Percentiles rank a stretch among this genome's conserved stretches.
phyloP scores from a whole-genome alignment of 202 grass and related monocot genomes.

The Zoysia matrella region DNA sequence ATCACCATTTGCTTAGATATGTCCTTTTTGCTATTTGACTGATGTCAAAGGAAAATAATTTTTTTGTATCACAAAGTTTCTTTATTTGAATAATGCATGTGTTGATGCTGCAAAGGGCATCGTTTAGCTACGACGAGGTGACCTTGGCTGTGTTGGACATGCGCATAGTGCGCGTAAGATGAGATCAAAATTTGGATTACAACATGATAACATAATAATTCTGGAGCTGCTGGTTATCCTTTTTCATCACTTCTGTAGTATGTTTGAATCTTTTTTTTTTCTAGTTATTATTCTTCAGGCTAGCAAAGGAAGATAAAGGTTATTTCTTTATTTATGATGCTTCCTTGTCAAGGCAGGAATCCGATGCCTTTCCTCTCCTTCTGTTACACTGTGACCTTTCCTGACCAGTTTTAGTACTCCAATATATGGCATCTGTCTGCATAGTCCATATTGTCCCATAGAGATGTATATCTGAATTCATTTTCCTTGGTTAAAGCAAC shows the following conservation, averaged over 20 bases:
- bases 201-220: too few relatives aligned
- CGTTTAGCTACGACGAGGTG: not conserved
- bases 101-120: not conserved
- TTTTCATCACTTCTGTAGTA: constrained; percentile 5
- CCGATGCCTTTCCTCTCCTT: constrained; percentile 43
- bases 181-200: constrained; percentile 17
- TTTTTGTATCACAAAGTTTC: not conserved
- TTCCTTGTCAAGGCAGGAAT: constrained; percentile 64
- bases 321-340: constrained; percentile 49
- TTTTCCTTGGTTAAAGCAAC: constrained; percentile 24
- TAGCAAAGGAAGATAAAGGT: constrained; percentile 53
- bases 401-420: constrained; percentile 34
- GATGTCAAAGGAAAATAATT: constrained; percentile 14
- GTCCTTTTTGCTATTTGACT: constrained; percentile 13
- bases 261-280: constrained; percentile 29
- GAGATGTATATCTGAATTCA: constrained; percentile 29
- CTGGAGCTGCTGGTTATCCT: not conserved
- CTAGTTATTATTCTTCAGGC: constrained; percentile 14
- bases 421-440: constrained; percentile 4
- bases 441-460: constrained; percentile 24
- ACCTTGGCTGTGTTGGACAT: constrained; percentile 8
- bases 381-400: constrained; percentile 25
- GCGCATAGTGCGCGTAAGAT: constrained; percentile 3
- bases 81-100: constrained; percentile 24
- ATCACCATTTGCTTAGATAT: constrained; percentile 1